A percentile compares a stretch with the other conserved stretches of the same genome.
Evolutionary conservation across 129 eudicot species (phyloP).

Genomic region (Helianthus tuberosus): DNA sequence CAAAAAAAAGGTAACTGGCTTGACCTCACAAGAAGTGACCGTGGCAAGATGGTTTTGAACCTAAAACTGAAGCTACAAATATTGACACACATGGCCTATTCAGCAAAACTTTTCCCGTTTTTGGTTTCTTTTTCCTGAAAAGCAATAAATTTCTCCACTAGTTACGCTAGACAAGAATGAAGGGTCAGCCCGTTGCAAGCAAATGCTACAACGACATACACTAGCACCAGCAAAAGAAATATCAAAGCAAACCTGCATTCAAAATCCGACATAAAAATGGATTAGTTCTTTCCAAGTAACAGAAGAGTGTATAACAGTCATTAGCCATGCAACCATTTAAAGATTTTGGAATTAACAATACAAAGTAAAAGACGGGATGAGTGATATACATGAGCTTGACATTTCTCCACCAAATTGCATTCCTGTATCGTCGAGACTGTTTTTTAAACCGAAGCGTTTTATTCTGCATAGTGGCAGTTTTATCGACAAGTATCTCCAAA

Average conservation of each 20-base stretch:
- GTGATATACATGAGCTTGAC: constrained; percentile 76
- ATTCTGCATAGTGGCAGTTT: constrained; percentile 79
- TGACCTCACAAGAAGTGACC: too few relatives aligned
- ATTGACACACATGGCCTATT: neutral
- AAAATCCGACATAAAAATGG: neutral
- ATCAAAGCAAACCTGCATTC: constrained; percentile 69
- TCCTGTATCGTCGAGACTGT: constrained; percentile 81
- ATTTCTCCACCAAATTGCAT: constrained; percentile 95
- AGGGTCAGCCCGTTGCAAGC: constrained; percentile 78
- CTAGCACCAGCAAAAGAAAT: constrained; percentile 64
- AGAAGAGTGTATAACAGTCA: neutral
- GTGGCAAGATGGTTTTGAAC: neutral
- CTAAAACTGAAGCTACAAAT: neutral
- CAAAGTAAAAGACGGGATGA: neutral
- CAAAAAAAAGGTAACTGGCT: too few relatives aligned
- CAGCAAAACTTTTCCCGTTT: neutral
- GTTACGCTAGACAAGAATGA: constrained; percentile 60
- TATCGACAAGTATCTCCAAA: constrained; percentile 82
- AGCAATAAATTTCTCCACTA: neutral
- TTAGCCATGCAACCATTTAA: neutral
- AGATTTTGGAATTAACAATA: neutral
- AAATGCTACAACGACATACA: constrained; percentile 65
- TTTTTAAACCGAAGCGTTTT: constrained; percentile 82
- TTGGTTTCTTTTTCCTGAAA: neutral
- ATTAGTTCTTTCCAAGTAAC: neutral